Conservation (phyloP, 306 rosid genomes). For the Acmispon strigosus region DNA sequence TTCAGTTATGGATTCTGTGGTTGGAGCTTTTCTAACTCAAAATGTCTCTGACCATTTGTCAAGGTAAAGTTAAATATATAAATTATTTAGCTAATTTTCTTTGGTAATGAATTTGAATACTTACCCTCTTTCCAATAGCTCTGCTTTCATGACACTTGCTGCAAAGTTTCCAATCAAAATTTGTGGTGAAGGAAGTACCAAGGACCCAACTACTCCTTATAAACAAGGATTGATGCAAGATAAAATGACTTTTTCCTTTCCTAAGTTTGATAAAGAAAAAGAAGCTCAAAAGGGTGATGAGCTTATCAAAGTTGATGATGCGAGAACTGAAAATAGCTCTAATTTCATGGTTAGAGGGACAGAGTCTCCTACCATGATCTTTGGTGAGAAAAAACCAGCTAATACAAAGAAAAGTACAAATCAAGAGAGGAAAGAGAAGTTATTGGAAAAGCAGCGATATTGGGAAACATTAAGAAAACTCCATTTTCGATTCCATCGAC, state of each 20-base stretch:
- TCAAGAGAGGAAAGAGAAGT: not conserved
- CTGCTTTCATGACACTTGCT: constrained; percentile 63
- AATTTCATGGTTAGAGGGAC: too few relatives aligned
- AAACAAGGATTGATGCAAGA: too few relatives aligned
- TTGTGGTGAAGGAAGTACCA: too few relatives aligned
- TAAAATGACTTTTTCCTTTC: too few relatives aligned
- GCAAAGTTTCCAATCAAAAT: constrained; percentile 34
- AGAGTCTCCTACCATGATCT: too few relatives aligned
- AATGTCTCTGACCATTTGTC: constrained; percentile 24
- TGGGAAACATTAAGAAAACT: constrained; percentile 45
- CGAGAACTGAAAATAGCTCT: too few relatives aligned
- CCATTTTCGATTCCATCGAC: not conserved
- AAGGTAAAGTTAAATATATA: constrained; percentile 16
- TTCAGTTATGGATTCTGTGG: constrained; percentile 26
- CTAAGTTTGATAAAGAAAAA: too few relatives aligned
- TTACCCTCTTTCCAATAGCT: constrained; percentile 26
- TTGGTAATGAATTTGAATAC: not conserved
- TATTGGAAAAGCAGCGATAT: not conserved
- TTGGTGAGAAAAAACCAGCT: too few relatives aligned
- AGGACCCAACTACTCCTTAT: too few relatives aligned
- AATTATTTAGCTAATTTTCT: not conserved
- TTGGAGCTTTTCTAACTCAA: constrained; percentile 28
- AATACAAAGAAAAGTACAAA: too few relatives aligned
- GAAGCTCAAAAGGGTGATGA: too few relatives aligned
- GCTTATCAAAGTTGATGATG: too few relatives aligned